Base-by-base conservation (phyloP, 1,284 basidiomycete species). In the Cutaneotrichosporon cutaneum region DNA sequence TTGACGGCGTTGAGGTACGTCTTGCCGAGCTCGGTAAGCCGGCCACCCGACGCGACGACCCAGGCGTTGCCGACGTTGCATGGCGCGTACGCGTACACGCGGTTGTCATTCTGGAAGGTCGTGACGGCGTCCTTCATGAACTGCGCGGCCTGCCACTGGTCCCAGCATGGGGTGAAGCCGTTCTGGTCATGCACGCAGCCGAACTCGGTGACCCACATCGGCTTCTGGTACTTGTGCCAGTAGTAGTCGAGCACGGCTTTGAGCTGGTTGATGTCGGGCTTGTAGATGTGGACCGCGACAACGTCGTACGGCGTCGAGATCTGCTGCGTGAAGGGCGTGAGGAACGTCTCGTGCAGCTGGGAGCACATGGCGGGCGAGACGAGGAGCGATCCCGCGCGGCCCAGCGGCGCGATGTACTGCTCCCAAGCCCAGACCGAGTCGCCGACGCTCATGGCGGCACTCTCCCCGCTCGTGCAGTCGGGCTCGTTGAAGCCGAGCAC, bases 161-260 rank as follows among this genome's bases (percentile, higher is more conserved):
- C 52, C 33, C 22, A 24, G 22, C 35, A 54, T 5, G 70, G 68
- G 11, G 58, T 54, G 55, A 70, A 75, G 30, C 21, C 21, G 9
- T 22, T 39, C 44, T 52, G 42, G 67, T 79, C 77, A 61, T 80
- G 70, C 60, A 79, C 77, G 63, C 76, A 78, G 16, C 72, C 75
- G 63, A 77, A 74, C 71, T 81, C 79, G 54, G 76, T 77, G 51
- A 81, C 71, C 74, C 74, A 77, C 48, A 81, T 73, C 35, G 78
- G 78, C 68, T 77, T 78, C n/a, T 67, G 63, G 69, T 75, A 80
- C 52, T 39, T 36, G 69, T 70, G 73, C 52, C 62, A 76, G 73
- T 79, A 80, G 67, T 79, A 69, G 64, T 79, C 75, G 11, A 48
- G 52, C 79, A 68, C 71, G 11, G 58, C 64, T 60, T 68, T 68